Base-by-base conservation (phyloP, 106 monocot species). In the Phalaenopsis equestris region DNA sequence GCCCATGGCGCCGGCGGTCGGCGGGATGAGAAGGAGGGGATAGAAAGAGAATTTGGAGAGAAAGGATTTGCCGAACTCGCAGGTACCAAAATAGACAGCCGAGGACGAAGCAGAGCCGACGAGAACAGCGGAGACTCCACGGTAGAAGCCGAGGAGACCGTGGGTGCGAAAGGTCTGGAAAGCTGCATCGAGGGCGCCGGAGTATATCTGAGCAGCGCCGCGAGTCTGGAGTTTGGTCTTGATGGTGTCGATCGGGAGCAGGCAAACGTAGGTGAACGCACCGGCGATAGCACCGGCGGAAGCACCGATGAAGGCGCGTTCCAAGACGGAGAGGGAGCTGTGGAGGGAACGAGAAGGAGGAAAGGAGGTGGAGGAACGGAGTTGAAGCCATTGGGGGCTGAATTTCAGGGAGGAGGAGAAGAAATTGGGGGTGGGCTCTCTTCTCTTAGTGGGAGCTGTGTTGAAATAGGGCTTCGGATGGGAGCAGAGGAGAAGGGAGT, bases 11-110 rank as follows among this genome's bases (percentile, higher is more conserved):
- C 99, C 95, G 11, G 78, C 83, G 39, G 80, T 82, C 3, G 92
- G 92, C 3, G 92, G 92, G 42, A 92, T 84, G 19, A 92, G 74
- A 19, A 90, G 6, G 1, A 75, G 77, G 19, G 87, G 92, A 77
- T 67, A 89, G 4, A 3, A 6, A 41, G 84, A 72, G 42, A 90
- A 4, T 10, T 75, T 81, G 78, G 78, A 78, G 67, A 97, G 90
- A 23, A 93, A 30, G 30, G 89, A 81, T 79, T 99, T 99, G 55
- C 84, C 90, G 61, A 95, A 84, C 84, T 99, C 99, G 76, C 94
- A 95, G 8, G 99, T 95, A 68, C 90, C 99, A 80, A 99, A 99
- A 81, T 99, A 99, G 48, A 99, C 76, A 11, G 99, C 90, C n/a
- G 94, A 95, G 48, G 95, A 95, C 47, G 91, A 58, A 41, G 99